A percentile compares a stretch with the other conserved stretches of the same genome.
These are phyloP conservation scores for Poa pratensis DNA, from an alignment of 176 grass and related monocot species.

Conservation along the genomic window DNA sequence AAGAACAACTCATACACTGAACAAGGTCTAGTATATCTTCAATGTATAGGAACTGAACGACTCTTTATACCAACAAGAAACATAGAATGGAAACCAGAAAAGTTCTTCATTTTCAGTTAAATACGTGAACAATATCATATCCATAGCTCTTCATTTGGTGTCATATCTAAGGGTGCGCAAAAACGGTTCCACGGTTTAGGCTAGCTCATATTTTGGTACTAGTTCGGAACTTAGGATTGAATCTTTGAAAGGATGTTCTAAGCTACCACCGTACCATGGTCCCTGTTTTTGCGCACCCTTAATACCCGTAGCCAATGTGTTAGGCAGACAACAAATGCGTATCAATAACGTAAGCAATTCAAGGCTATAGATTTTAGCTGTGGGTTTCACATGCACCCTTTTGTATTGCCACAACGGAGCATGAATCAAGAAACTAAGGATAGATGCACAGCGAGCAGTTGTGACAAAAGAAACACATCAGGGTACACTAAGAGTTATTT, in stretches of 20 bases:
- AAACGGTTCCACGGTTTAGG: too few species aligned
- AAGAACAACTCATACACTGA: background rate
- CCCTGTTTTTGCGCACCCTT: too few species aligned
- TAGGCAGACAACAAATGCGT: background rate
- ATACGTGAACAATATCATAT: background rate
- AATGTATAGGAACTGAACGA: background rate
- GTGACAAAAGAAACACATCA: background rate
- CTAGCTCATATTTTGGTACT: too few species aligned
- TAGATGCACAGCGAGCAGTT: background rate
- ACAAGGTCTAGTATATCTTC: background rate
- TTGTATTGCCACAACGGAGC: background rate
- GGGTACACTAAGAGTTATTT: background rate
- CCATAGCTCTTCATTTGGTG: background rate
- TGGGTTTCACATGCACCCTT: background rate
- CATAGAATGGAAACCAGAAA: background rate
- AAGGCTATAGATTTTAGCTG: background rate
- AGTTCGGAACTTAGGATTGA: too few species aligned
- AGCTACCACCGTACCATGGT: too few species aligned
- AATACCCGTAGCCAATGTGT: background rate
- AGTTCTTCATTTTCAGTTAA: slow-evolving; percentile 5
- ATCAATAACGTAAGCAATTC: background rate
- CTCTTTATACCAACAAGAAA: background rate
- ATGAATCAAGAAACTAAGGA: background rate
- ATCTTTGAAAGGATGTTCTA: too few species aligned
- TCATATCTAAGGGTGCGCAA: background rate